Evolutionary conservation across 768 basidiomycete species (phyloP).

Genomic region (Lactifluus rugatus): DNA sequence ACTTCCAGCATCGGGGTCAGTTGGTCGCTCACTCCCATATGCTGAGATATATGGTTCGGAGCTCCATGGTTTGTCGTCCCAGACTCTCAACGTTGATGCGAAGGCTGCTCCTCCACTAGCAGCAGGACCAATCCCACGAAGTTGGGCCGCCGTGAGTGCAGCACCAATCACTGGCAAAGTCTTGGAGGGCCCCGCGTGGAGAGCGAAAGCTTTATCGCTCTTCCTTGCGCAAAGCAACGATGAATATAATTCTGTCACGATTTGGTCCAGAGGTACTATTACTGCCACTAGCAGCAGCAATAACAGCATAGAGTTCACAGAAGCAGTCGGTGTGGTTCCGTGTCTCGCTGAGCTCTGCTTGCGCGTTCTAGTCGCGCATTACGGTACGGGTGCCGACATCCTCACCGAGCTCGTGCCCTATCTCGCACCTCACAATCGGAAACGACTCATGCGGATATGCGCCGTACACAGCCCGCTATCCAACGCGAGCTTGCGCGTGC

Average conservation of each 20-base stretch:
- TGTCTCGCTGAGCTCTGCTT: slow-evolving; percentile 51
- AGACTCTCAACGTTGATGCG: neutral
- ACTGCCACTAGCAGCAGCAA: neutral
- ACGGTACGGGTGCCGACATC: slow-evolving; percentile 29
- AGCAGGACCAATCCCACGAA: slow-evolving; percentile 36
- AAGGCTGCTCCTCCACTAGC: neutral
- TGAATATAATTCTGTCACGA: neutral
- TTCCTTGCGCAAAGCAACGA: slow-evolving; percentile 30
- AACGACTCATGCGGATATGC: slow-evolving; percentile 46
- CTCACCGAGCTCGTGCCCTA: slow-evolving; percentile 38
- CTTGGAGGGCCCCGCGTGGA: slow-evolving; percentile 35
- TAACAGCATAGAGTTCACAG: slow-evolving; percentile 8
- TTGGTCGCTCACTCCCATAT: slow-evolving; percentile 15
- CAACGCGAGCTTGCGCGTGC: slow-evolving; percentile 37
- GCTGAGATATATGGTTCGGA: slow-evolving; percentile 16
- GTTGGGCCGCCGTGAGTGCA: slow-evolving; percentile 37
- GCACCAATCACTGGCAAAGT: slow-evolving; percentile 21
- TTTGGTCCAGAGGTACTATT: neutral
- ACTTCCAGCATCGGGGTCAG: neutral
- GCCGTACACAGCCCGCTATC: slow-evolving; percentile 50
- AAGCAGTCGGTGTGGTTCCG: slow-evolving; percentile 30
- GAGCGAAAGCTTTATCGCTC: slow-evolving; percentile 46
- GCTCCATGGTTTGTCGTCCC: neutral
- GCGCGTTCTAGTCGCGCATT: slow-evolving; percentile 34
- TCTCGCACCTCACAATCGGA: slow-evolving; percentile 51